Evolutionary conservation across 2,329 filamentous ascomycete species (phyloP), one percentile per base, ranked within the genome.

Genomic region (Elsinoe arachidis): DNA sequence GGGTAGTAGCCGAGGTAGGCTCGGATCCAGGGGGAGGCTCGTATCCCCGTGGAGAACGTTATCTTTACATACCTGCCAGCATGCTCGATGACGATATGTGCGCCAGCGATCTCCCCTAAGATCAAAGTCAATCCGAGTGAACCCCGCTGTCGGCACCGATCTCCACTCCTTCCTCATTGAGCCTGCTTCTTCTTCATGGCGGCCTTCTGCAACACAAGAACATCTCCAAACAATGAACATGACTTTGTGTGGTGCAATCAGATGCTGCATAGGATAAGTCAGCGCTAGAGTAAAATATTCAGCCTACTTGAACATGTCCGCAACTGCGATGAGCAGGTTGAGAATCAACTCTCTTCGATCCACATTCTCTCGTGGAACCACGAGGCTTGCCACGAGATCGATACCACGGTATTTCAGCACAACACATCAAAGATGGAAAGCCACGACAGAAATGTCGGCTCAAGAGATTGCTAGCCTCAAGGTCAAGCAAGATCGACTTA

Each of bases 401-500:
- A 26, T 2, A 37, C 11, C n/a, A n/a, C 15, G 26, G 23, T 59
- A 35, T 33, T 75, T 76, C 60, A 63, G 66, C 5, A 58, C 58
- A 23, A 67, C 69, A 21, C 60, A 67, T 58, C 63, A 46, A 67
- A 68, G 66, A 63, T 66, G 66, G 30, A 66, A 75, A 34, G 70
- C 72, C 11, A 73, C 74, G 4, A 69, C 70, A 26, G 74, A 77
- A 55, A 75, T 84, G 67, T 75, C 75, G 17, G 76, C 80, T 47
- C 68, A 75, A 15, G 72, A 80, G 37, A 69, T 84, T 35, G 71
- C 70, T 38, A 74, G 72, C 26, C 67, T 87, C 55, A 80, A 78
- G 58, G 78, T 85, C 38, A 78, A 85, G 61, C 75, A 80, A 63
- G 72, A 75, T 12, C 76, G 85, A 61, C 67, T 88, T 61, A 83